These are phyloP conservation scores for Paramecium bursaria DNA, from an alignment of 73 alveolate genomes.

Conservation along the genomic window DNA sequence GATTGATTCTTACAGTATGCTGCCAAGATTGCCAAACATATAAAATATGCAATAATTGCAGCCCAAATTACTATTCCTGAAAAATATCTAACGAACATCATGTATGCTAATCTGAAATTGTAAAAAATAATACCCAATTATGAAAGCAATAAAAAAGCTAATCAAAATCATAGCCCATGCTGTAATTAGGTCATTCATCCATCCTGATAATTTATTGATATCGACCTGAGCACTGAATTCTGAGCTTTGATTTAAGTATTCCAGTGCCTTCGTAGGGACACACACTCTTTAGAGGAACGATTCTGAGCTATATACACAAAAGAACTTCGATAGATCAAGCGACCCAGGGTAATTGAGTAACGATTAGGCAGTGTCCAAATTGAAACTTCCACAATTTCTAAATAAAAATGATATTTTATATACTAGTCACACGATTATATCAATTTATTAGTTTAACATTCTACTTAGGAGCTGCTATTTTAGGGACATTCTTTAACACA, in stretches of 20 bases:
- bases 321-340: not conserved
- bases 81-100: constrained; percentile 75
- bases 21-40: constrained; percentile 39
- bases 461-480: not conserved
- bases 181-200: constrained; percentile 9
- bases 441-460: constrained; percentile 2
- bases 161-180: constrained; percentile 10
- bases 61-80: constrained; percentile 75
- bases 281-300: constrained; percentile 30
- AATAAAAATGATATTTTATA: not conserved
- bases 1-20: not conserved
- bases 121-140: constrained; percentile 1
- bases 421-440: constrained; percentile 19
- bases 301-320: constrained; percentile 16
- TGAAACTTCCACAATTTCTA: not conserved
- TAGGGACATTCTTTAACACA: constrained; percentile 47
- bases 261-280: constrained; percentile 11
- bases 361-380: constrained; percentile 5
- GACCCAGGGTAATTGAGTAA: not conserved
- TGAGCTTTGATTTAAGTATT: not conserved
- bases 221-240: constrained; percentile 25
- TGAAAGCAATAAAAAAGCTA: constrained; percentile 35
- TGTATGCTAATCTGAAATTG: constrained; percentile 68
- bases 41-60: constrained; percentile 70
- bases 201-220: constrained; percentile 11